These are phyloP conservation scores for Boletus bicolor DNA, from an alignment of 768 basidiomycete species.

Conservation along the genomic window DNA sequence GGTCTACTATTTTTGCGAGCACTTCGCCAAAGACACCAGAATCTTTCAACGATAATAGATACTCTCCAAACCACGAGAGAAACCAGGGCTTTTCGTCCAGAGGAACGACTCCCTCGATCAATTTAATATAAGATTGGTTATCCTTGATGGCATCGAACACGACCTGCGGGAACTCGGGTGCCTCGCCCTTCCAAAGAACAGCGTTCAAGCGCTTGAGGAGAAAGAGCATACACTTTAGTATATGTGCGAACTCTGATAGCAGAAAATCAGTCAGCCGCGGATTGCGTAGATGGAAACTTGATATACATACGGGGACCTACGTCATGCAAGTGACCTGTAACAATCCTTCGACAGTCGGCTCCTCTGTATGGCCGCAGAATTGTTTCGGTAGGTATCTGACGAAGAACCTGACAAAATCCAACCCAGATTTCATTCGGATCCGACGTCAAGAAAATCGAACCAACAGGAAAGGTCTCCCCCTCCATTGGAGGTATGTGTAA, in stretches of 20 bases:
- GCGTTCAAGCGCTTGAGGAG: slow-evolving; percentile 55
- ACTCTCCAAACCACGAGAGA: slow-evolving; percentile 64
- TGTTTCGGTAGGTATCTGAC: slow-evolving; percentile 48
- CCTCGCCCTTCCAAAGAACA: slow-evolving; percentile 68
- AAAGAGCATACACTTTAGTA: slow-evolving; percentile 56
- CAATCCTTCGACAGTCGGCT: slow-evolving; percentile 48
- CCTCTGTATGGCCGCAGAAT: slow-evolving; percentile 35
- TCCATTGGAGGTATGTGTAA: slow-evolving; percentile 1
- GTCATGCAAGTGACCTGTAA: slow-evolving; percentile 60
- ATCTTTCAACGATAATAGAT: slow-evolving; percentile 54
- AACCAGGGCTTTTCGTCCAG: slow-evolving; percentile 43
- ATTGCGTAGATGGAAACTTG: slow-evolving; percentile 6
- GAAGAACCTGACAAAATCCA: slow-evolving; percentile 43
- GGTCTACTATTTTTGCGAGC: slow-evolving; percentile 68
- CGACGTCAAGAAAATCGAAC: slow-evolving; percentile 32
- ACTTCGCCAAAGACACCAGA: slow-evolving; percentile 54
- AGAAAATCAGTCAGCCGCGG: slow-evolving; percentile 1
- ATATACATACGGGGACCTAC: slow-evolving; percentile 54
- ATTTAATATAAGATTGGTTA: slow-evolving; percentile 54
- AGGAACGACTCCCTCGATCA: slow-evolving; percentile 38
- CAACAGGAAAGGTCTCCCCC: slow-evolving; percentile 1
- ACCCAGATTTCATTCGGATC: slow-evolving; percentile 54
- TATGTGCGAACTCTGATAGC: slow-evolving; percentile 53
- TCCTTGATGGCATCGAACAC: slow-evolving; percentile 83
- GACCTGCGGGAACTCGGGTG: slow-evolving; percentile 69